Evolutionary conservation across 164 flowering plant species (phyloP).

Genomic region (Dillenia turbinata): DNA sequence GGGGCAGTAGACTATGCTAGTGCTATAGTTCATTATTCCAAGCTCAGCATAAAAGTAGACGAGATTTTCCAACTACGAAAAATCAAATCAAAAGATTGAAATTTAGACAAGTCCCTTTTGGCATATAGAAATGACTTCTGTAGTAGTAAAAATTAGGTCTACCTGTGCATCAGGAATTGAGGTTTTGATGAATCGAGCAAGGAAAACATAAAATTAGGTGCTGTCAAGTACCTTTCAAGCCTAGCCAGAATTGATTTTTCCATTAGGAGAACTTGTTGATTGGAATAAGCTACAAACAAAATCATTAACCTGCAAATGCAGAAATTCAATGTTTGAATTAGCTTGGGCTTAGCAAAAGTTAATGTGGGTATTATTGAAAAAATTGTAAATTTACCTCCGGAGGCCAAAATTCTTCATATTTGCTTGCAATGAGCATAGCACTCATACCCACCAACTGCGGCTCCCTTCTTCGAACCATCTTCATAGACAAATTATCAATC

Average conservation of each 20-base stretch:
- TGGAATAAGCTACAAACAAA: conserved; percentile 12
- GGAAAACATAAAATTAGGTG: conserved; percentile 24
- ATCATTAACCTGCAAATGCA: too few species aligned
- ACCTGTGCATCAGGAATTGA: conserved; percentile 12
- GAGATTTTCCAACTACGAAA: conserved; percentile 22
- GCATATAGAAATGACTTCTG: neutral
- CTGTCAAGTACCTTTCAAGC: conserved; percentile 24
- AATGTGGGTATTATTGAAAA: neutral
- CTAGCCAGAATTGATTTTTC: conserved; percentile 19
- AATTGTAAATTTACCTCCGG: conserved; percentile 14
- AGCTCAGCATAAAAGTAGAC: conserved; percentile 24
- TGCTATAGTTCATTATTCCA: conserved; percentile 23
- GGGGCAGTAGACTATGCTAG: too few species aligned
- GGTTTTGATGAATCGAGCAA: conserved; percentile 19
- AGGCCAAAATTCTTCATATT: conserved; percentile 34
- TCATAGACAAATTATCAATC: conserved; percentile 23
- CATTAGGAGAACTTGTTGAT: conserved; percentile 18
- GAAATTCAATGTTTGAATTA: too few species aligned
- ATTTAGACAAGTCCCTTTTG: neutral
- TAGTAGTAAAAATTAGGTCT: neutral
- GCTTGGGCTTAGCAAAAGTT: neutral
- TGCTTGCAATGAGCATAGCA: conserved; percentile 33
- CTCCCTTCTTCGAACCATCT: conserved; percentile 16
- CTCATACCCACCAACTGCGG: conserved; percentile 31
- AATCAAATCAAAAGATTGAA: neutral